Conservation (phyloP, 2,329 filamentous ascomycete species). For the Gremmenia infestans region DNA sequence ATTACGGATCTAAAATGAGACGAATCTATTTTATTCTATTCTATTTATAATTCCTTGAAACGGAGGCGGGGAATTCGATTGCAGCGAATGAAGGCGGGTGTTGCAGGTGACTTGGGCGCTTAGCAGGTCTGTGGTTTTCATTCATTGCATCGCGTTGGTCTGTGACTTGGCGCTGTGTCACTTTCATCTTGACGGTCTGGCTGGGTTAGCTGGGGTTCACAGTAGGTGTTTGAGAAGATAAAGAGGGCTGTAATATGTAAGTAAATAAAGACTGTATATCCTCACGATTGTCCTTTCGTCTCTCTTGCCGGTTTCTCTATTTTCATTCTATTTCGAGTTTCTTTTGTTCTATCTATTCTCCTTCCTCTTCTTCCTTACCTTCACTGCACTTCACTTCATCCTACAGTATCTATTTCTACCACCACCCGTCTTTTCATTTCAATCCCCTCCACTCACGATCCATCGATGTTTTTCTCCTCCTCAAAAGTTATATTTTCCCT, state of each 20-base stretch:
- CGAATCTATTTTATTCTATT: no score
- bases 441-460: neutral
- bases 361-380: no score
- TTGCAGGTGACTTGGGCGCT: neutral
- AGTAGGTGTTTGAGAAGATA: no score
- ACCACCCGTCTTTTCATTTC: slow-evolving; percentile 2
- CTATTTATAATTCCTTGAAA: no score
- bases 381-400: no score
- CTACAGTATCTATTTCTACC: no score
- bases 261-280: neutral
- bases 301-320: neutral
- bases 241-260: neutral
- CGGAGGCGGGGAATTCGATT: no score
- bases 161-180: slow-evolving; percentile 18
- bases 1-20: neutral
- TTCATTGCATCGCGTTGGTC: neutral
- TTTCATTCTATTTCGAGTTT: neutral
- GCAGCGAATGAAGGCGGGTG: no score
- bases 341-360: no score
- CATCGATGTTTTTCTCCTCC: neutral
- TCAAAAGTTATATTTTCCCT: slow-evolving; percentile 1
- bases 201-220: no score
- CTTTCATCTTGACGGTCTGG: neutral
- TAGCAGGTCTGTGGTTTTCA: slow-evolving; percentile 1
- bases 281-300: neutral